Conservation (phyloP, 495 filamentous ascomycete species). For the Aspergillus wentii region DNA sequence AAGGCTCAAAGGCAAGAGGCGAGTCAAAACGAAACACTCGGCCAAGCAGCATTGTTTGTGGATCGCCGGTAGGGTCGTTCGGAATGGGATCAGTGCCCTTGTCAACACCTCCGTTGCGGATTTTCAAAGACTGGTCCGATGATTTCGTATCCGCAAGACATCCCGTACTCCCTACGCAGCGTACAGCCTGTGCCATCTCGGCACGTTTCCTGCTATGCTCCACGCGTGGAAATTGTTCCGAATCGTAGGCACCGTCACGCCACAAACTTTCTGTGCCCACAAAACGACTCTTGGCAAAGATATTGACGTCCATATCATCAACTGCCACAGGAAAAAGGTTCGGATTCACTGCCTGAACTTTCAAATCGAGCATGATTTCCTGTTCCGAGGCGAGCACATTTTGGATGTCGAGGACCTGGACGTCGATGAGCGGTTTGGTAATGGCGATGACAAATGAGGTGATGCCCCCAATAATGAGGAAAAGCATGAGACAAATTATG, state of each 20-base stretch:
- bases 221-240: constrained; percentile 26
- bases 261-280: constrained; percentile 74
- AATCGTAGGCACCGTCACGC: constrained; percentile 48
- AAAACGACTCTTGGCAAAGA: constrained; percentile 89
- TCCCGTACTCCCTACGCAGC: constrained; percentile 19
- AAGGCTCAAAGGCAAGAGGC: constrained; percentile 79
- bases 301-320: constrained; percentile 76
- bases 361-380: constrained; percentile 91
- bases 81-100: constrained; percentile 68
- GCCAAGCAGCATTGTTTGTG: constrained; percentile 84
- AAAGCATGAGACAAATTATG: constrained; percentile 65
- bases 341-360: constrained; percentile 84
- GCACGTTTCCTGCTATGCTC: constrained; percentile 31
- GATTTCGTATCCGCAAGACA: constrained; percentile 15
- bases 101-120: constrained; percentile 45
- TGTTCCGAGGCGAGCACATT: constrained; percentile 92
- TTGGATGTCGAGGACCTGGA: constrained; percentile 70
- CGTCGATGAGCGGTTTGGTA: constrained; percentile 77
- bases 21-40: constrained; percentile 83
- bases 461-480: constrained; percentile 72
- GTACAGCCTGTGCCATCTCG: constrained; percentile 23
- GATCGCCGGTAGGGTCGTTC: constrained; percentile 56
- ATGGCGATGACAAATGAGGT: constrained; percentile 85
- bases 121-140: constrained; percentile 1
- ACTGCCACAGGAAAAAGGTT: constrained; percentile 85